Evolutionary conservation across 768 basidiomycete genomes (phyloP), one percentile per base, ranked within the genome.

Genomic region (Amanita thiersii): DNA sequence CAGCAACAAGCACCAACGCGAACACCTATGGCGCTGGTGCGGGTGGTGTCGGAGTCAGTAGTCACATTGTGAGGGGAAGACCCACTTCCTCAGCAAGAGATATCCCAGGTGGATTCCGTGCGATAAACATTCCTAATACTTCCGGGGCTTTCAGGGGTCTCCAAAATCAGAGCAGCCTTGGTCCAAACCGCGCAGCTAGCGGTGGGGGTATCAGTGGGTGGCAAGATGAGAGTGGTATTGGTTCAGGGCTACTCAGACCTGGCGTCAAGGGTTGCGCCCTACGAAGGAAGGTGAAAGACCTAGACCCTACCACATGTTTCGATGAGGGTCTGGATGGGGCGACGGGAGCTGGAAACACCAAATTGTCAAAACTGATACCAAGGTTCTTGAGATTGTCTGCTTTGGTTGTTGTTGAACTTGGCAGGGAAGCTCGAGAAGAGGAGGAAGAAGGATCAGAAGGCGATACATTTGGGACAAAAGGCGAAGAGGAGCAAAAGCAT

Each of bases 331-430:
- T 37, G 28, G 41, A 37, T 38, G 37, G 25, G 5, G 31, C 20
- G 11, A 53, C 70, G 4, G 73, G 75, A 7, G 67, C 72, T 5
- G 74, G 73, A 21, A 82, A 79, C 49, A 78, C 80, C 12, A 81
- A 76, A 51, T 61, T 86, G 12, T 71, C 73, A 14, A 79, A 77
- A 52, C 61, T 85, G 26, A 75, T 85, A 30, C 72, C 77, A 21
- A 67, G 82, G 21, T 92, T 90, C 52, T 60, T 92, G 45, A 70
- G 80, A 39, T 65, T 92, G 20, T 86, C 82, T 11, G 88, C 88
- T 21, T 65, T 87, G 36, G 79, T 87, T 5, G 83, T 86, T 34
- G 75, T 72, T 46, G 87, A 89, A 58, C 66, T 89, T 18, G 85
- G 81, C 12, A 66, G 77, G 34, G 86, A 89, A 59, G 73, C 76